phyloP scores from a whole-genome alignment of 2,329 filamentous ascomycete genomes.

The Hymenoscyphus albidus region DNA sequence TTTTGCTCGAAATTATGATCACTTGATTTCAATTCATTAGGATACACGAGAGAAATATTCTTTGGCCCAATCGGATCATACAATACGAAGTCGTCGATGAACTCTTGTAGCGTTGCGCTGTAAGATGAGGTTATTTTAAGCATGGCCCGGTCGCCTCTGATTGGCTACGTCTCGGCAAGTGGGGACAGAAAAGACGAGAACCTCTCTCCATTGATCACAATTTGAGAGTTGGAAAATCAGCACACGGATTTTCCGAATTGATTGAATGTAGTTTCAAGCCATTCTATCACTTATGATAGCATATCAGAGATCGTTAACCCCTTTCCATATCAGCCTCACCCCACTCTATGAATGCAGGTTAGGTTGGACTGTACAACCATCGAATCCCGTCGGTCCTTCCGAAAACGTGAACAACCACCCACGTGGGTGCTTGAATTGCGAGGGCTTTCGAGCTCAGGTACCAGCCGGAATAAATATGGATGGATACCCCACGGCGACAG shows the following conservation, averaged over 20 bases:
- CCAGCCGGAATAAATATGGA: constrained; percentile 24
- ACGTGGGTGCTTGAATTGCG: background rate
- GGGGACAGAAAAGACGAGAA: background rate
- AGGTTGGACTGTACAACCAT: background rate
- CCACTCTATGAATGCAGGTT: background rate
- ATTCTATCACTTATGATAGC: background rate
- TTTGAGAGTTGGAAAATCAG: background rate
- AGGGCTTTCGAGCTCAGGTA: background rate
- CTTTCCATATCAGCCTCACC: background rate
- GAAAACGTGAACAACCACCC: background rate
- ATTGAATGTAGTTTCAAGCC: background rate
- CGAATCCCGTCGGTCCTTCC: background rate
- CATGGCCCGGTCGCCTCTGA: background rate
- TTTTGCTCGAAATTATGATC: too few species aligned
- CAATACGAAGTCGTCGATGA: too few species aligned
- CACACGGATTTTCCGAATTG: background rate
- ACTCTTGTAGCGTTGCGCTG: too few species aligned
- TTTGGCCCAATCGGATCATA: too few species aligned
- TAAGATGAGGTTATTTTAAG: background rate
- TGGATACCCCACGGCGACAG: constrained; percentile 17
- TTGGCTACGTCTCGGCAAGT: background rate
- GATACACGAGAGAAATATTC: too few species aligned
- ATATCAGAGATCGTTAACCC: background rate
- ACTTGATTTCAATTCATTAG: too few species aligned
- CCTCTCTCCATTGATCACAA: background rate